Evolutionary conservation across 345 rosid species (phyloP), one percentile per base, ranked within the genome.

Genomic region (Salix brachista): DNA sequence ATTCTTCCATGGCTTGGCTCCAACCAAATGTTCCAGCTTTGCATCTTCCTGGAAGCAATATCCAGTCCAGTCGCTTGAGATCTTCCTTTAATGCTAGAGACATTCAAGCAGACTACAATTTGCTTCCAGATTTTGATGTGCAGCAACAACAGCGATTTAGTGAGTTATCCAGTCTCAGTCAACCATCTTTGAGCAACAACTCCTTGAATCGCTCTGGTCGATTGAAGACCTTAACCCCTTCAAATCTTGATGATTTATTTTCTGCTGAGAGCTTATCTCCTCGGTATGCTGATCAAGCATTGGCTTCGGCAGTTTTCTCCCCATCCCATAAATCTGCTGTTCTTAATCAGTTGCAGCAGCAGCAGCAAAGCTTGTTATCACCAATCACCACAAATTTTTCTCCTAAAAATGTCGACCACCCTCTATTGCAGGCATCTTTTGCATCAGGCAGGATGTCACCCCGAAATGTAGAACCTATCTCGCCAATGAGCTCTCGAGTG

Each of bases 381-480:
- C 87, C 89, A 2, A 76, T 83, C 69, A 84, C 74, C 70, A 86
- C 90, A 2, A 80, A 50, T 50, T 88, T 86, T 82, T 80, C 89
- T 50, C 84, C 86, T 6, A 90, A 88, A 70, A 89, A 77, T 65
- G 84, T 85, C 0, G 97, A 94, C 37, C 93, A 88, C 54, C 85
- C 94, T 48, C 78, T 94, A 13, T 64, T 86, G 26, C 86, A 80
- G 77, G 79, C 86, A 4, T 79, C 87, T 34, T 82, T 82, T 44
- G 89, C 90, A 2, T 87, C 91, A 0, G 97, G 99, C 64, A 91
- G 99, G 80, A 92, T 91, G 94, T 96, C 98, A 46, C 98, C 98
- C 6, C 81, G 94, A 46, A 91, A 84, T 56, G 79, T 90, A 69
- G 98, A 96, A 48, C 97, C 99, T 6, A 81, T 84, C 28, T 86